Base-by-base conservation (phyloP, 139 green algal species). In the Coccomyxa sp. region DNA sequence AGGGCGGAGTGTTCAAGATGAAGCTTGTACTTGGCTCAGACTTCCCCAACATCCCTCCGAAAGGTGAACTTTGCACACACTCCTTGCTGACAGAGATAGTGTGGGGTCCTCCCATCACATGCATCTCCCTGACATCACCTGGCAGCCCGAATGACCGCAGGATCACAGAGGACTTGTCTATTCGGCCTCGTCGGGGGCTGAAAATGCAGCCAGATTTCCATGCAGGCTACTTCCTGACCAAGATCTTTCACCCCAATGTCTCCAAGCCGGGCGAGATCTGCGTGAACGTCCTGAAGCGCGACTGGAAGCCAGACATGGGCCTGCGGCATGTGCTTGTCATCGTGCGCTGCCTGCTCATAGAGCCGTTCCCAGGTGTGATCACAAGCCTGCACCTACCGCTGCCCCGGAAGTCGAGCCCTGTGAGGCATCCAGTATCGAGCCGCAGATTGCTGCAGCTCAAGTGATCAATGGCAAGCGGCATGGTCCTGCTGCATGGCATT, bases 161-260 rank as follows among this genome's bases (percentile, higher is more conserved):
- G 14, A 16, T 58, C 12, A 29, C 44, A 58, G 16, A 16, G 44
- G 14, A 29, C 12, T 29, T 29, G 14, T 16, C 44, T 58, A 16
- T 12, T 58, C 44, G 12, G 44, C 44, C 14, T 16, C 44, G n/a
- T n/a, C 16, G 44, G 44, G 14, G 44, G 14, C 16, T 58, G 44
- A 12, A 12, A 12, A 16, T 58, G 44, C 14, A 12, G 12, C 44
- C 14, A 58, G 44, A 16, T 29, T 12, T 37, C 7, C 40, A 3
- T 76, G n/a, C 82, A 92, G 90, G 90, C 39, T 94, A 84, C 79
- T 98, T 98, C 79, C 37, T 92, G 9, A 98, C 93, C 7, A 95
- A 92, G 68, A 96, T 99, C n/a, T 99, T 99, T 76, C 96, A 99
- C 80, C 96, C 96, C 6, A 99, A 99, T 79, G 90, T 99, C 7